Evolutionary conservation across 148 eudicot genomes (phyloP), one percentile per base, ranked within the genome.

Genomic region (Silene latifolia): DNA sequence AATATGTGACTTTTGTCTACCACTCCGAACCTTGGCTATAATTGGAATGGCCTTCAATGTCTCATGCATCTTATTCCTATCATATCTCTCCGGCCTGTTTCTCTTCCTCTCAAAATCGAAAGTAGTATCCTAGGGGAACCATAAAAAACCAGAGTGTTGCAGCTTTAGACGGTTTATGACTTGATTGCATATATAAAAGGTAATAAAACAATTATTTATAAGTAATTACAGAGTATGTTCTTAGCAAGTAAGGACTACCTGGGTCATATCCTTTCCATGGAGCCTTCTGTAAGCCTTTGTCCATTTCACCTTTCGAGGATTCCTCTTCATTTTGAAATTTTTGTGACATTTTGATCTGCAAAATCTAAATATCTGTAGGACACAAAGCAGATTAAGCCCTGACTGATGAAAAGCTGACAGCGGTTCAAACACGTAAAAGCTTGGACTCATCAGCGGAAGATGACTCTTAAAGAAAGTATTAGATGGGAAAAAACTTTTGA

Each of bases 311-410:
- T 94, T 94, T 7, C 96, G 93, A n/a, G 98, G 98, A 67, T 94
- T 91, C 80, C 98, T 90, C 96, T 92, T 92, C 97, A 95, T 95
- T 82, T 95, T 95, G 76, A 95, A 95, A 83, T 95, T 95, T 74
- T 95, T 95, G 81, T 95, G 98, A 84, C 98, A 95, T 85, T 95
- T 95, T 23, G 97, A 95, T 79, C 98, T 81, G 81, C 98, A 95
- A 78, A 95, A 95, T 74, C 92, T 80, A 63, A 95, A 95, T 70
- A 95, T 84, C 96, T 95, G 90, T 83, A 1, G 23, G 66, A 80
- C 67, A 27, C 24, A 71, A 29, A 53, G 29, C 65, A 29, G 6
- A 24, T 4, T 70, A 56, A 56, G 66, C 7, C 7, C 0, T 18
- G 0, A 5, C 39, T 10, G 12, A 46, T 20, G 9, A 35, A 20